Percentiles rank a stretch among this genome's conserved stretches.
Conservation (phyloP, 2,329 filamentous ascomycete genomes). For the Botrytis squamosa region DNA sequence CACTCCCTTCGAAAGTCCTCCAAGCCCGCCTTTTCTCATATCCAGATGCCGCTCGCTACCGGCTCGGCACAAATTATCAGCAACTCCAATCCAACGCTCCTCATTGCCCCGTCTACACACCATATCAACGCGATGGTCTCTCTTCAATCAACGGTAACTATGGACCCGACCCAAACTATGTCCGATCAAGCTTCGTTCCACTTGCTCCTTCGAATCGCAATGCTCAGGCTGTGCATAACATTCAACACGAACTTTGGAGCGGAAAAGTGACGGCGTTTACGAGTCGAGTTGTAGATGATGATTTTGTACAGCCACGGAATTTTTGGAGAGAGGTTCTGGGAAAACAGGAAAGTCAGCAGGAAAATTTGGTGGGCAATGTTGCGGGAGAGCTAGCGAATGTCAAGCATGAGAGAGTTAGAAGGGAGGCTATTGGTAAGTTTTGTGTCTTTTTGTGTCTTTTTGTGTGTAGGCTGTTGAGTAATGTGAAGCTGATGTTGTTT, state of each 20-base stretch:
- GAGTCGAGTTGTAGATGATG: constrained; percentile 39
- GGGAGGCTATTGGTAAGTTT: constrained; percentile 1
- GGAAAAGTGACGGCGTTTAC: constrained; percentile 27
- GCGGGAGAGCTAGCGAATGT: background rate
- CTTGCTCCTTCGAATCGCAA: background rate
- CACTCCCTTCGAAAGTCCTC: constrained; percentile 35
- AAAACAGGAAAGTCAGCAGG: background rate
- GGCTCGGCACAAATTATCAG: constrained; percentile 55
- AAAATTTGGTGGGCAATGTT: background rate
- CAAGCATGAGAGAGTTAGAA: background rate
- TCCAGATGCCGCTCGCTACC: constrained; percentile 55
- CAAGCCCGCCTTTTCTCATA: constrained; percentile 56
- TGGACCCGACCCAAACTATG: constrained; percentile 47
- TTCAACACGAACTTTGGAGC: constrained; percentile 37
- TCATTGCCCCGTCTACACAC: constrained; percentile 27
- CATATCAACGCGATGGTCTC: constrained; percentile 43
- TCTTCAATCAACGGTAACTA: constrained; percentile 46
- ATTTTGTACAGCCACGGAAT: constrained; percentile 43
- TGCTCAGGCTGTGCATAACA: constrained; percentile 14
- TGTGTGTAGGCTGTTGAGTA: background rate
- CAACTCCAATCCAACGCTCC: constrained; percentile 38
- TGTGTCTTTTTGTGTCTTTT: too few species aligned
- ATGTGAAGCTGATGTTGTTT: background rate
- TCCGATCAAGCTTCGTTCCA: constrained; percentile 21
- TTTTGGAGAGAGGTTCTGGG: constrained; percentile 37